Conservation (phyloP, 345 rosid genomes). For the Aegle marmelos region DNA sequence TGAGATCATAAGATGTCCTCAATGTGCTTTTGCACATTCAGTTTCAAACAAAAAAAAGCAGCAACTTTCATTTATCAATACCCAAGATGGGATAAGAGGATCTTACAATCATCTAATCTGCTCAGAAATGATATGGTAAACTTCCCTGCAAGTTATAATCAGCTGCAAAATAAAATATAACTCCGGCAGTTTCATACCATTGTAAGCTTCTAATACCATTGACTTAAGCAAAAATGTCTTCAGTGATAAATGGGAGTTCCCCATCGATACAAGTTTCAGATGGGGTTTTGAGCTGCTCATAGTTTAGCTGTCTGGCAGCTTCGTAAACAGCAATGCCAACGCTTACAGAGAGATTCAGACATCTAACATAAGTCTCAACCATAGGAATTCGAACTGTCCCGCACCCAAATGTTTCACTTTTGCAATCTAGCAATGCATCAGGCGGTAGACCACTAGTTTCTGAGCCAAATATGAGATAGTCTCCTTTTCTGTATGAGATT, state of each 20-base stretch:
- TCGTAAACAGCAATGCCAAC: constrained; percentile 90
- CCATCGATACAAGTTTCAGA: constrained; percentile 24
- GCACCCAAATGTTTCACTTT: constrained; percentile 52
- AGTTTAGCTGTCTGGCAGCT: constrained; percentile 83
- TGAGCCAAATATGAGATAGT: constrained; percentile 84
- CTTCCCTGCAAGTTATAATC: not conserved
- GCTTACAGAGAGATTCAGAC: constrained; percentile 89
- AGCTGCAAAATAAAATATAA: not conserved
- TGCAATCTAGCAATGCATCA: constrained; percentile 77
- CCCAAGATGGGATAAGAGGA: not conserved
- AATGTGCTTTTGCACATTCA: not conserved
- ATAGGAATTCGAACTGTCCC: constrained; percentile 84
- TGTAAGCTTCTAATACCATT: not conserved
- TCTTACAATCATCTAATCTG: not conserved
- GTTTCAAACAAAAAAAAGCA: not conserved
- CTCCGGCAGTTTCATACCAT: not conserved
- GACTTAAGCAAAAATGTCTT: constrained; percentile 67
- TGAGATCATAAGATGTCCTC: not conserved
- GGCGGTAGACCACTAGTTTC: constrained; percentile 86
- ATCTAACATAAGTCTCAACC: constrained; percentile 91
- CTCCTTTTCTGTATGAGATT: constrained; percentile 69
- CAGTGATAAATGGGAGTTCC: constrained; percentile 40
- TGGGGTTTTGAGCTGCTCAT: constrained; percentile 56
- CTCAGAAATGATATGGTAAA: not conserved
- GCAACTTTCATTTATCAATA: not conserved